Base-by-base conservation (phyloP, 129 eudicot genomes). In the Arctium minus region DNA sequence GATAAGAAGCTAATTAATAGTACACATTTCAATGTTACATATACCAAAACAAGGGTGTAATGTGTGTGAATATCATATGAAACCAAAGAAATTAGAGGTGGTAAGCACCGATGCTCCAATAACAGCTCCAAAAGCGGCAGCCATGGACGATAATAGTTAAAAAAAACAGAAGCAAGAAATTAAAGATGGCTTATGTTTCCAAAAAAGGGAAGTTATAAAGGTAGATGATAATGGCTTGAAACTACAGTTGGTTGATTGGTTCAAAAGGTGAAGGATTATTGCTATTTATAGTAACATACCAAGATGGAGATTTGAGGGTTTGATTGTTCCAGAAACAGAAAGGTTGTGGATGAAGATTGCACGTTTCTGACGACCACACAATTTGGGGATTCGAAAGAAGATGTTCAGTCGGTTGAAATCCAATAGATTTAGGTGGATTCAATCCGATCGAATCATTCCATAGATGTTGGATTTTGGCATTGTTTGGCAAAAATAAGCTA, bases 331-430 rank as follows among this genome's bases (percentile, higher is more conserved):
- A 82, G 75, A 82, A 82, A 75, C 70, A 30, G 62, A 76, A 76
- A 77, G 30, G 40, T 30, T 68, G 85, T 74, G 85, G 82, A 53
- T 82, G 72, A 67, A 76, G 80, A 22, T 75, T 76, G 70, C 50
- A 80, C 62, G 75, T 48, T 56, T 64, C 69, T 81, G 39, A 81
- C 42, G 27, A 67, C 88, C 88, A 77, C 88, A 81, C 22, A 64
- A 81, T 3, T 65, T 79, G 38, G 18, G 36, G 53, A 11, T 22
- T 39, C 8, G 5, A 13, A 39, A 15, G 38, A 33, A 22, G 27
- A 22, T 22, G 27, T 22, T 22, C 27, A 22, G 27, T 22, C 27
- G 27, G 27, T 22, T 22, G 27, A 22, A 22, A 22, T 22, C 27
- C 27, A 22, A 22, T 22, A 22, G 27, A 22, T 22, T 22, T 22